Base-by-base conservation (phyloP, 805 yeast species). In the Candida corydali region DNA sequence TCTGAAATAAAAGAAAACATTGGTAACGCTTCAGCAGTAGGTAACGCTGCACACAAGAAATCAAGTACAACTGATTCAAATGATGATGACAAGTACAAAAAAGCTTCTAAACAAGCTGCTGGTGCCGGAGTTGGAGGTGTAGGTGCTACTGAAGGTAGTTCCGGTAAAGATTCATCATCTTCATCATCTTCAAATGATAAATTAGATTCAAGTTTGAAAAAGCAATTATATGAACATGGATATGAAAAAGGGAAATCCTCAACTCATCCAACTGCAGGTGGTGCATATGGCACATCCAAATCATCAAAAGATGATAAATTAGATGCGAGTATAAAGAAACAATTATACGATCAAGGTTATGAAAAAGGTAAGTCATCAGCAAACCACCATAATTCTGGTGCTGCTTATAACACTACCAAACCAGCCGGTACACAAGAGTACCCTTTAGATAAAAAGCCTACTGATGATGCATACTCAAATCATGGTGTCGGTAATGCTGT, bases 401-500 rank as follows among this genome's bases (percentile, higher is more conserved):
- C 33, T 8, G 31, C 31, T 28, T 28, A 28, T 16, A 28, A 28
- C n/a, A 5, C 20, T 3, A 28, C 31, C 29, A 25, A 33, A 35
- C 12, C 18, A 22, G 14, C 23, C 17, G 23, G 18, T 11, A 3
- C 28, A n/a, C 10, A 17, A 18, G 34, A 30, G 16, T 23, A 23
- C 7, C 14, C 15, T 20, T 15, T 15, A 30, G 34, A 30, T 22
- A 30, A 9, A 9, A 30, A 30, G 16, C 34, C 17, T 30, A 6
- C 10, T 16, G 34, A 30, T 22, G 26, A 30, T 22, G 34, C 34
- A 11, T 30, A 30, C 16, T 30, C 34, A 30, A 30, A 22, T 16
- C 34, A 30, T 15, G 34, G 34, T 22, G 26, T 22, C 22, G 34
- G 26, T 12, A 15, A 30, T 22, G 22, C 42, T 29, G 34, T 23